phyloP scores from a whole-genome alignment of 2,329 filamentous ascomycete species.

The Beauveria sp. region DNA sequence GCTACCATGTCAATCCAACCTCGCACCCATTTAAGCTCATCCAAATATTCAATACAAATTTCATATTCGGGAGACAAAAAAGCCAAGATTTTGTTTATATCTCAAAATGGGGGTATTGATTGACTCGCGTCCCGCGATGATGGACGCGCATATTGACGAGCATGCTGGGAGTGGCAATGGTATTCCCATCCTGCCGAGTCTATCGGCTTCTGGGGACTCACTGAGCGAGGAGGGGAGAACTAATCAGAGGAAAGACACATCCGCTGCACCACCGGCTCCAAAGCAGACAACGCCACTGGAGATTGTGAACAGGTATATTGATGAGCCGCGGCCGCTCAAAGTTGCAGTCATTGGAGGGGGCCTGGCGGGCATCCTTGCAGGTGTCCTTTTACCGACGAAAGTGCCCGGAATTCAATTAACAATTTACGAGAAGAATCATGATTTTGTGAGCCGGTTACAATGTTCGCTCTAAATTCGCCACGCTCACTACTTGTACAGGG shows the following conservation, averaged over 20 bases:
- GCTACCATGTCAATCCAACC: neutral
- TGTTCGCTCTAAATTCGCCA: constrained; percentile 8
- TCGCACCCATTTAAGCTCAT: neutral
- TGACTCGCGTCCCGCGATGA: neutral
- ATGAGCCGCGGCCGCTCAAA: constrained; percentile 26
- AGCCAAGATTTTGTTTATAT: neutral
- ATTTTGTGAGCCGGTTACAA: constrained; percentile 43
- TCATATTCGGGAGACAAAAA: neutral
- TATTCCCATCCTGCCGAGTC: neutral
- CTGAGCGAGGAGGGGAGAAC: neutral
- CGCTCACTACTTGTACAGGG: constrained; percentile 24
- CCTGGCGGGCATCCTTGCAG: constrained; percentile 40
- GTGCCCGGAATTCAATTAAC: constrained; percentile 59
- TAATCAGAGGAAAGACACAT: neutral
- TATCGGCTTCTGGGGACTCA: neutral
- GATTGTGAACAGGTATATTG: constrained; percentile 26
- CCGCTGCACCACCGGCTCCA: neutral
- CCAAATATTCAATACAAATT: neutral
- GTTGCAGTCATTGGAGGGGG: constrained; percentile 32
- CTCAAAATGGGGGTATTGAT: neutral
- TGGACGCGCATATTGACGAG: neutral
- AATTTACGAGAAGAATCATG: constrained; percentile 61
- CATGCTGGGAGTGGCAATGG: neutral
- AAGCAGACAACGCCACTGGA: neutral
- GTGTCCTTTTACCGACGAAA: constrained; percentile 59